A percentile compares a stretch with the other conserved stretches of the same genome.
Evolutionary conservation across 805 yeast genomes (phyloP).

Genomic region (Ogataea chonburiensis): DNA sequence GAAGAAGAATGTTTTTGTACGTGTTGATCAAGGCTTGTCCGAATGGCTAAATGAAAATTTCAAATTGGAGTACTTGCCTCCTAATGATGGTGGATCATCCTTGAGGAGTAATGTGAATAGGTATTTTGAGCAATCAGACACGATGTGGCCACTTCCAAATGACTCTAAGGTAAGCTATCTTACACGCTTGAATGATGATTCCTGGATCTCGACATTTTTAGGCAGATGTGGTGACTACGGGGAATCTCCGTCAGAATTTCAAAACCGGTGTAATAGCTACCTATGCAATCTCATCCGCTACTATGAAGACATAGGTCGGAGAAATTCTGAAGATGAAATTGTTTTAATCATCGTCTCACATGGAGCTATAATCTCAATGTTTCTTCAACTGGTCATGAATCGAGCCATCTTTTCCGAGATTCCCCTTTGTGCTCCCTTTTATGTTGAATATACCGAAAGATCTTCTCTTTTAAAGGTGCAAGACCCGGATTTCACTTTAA

Average conservation of each 20-base stretch:
- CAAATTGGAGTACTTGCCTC: slow-evolving; percentile 40
- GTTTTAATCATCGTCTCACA: slow-evolving; percentile 39
- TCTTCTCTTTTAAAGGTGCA: slow-evolving; percentile 28
- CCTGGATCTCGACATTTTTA: slow-evolving; percentile 36
- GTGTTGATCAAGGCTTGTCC: slow-evolving; percentile 39
- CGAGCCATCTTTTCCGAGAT: slow-evolving; percentile 41
- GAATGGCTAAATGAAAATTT: slow-evolving; percentile 45
- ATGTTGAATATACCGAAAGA: slow-evolving; percentile 29
- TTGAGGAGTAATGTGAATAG: slow-evolving; percentile 39
- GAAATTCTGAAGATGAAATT: slow-evolving; percentile 32
- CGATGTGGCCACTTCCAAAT: background rate
- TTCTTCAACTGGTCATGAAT: slow-evolving; percentile 38
- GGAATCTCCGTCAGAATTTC: slow-evolving; percentile 39
- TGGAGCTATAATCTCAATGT: slow-evolving; percentile 43
- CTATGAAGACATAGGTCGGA: slow-evolving; percentile 27
- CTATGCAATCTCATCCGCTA: slow-evolving; percentile 35
- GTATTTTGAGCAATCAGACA: slow-evolving; percentile 31
- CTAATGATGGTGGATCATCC: slow-evolving; percentile 45
- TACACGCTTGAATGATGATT: slow-evolving; percentile 31
- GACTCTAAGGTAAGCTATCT: too few species aligned
- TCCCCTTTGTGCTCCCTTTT: slow-evolving; percentile 38
- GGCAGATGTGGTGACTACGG: slow-evolving; percentile 46
- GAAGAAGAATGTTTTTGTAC: background rate
- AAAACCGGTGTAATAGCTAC: slow-evolving; percentile 36
- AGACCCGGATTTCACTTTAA: slow-evolving; percentile 36